These are phyloP conservation scores for Perkinsus chesapeaki DNA, from an alignment of 169 alveolate genomes.

Conservation along the genomic window DNA sequence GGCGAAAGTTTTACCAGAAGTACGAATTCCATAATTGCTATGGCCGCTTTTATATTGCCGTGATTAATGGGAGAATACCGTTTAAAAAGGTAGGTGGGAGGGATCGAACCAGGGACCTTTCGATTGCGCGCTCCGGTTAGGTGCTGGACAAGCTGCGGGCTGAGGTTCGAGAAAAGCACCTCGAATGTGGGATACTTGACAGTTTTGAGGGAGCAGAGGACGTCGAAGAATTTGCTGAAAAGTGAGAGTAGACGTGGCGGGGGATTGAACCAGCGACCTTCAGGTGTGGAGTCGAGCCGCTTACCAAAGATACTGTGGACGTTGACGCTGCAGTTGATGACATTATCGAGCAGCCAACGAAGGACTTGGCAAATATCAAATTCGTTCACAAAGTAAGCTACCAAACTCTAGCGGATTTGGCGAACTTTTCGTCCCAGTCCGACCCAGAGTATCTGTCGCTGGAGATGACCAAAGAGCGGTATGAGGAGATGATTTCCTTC, in stretches of 20 bases:
- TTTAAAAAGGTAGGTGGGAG: not conserved
- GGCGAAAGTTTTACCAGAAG: not conserved
- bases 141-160: not conserved
- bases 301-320: not conserved
- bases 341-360: not conserved
- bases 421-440: not conserved
- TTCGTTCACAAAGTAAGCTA: not conserved
- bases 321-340: not conserved
- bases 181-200: not conserved
- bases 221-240: not conserved
- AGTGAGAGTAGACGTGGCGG: not conserved
- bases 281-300: not conserved
- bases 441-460: not conserved
- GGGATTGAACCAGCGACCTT: not conserved
- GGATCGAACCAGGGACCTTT: not conserved
- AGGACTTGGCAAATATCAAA: not conserved
- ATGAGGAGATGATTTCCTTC: not conserved
- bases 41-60: not conserved
- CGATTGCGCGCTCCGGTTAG: not conserved
- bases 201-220: not conserved
- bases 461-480: not conserved
- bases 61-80: not conserved
- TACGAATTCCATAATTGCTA: not conserved
- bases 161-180: not conserved
- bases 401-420: not conserved